Percentiles rank a stretch among this genome's conserved stretches.
Evolutionary conservation across 2,329 filamentous ascomycete genomes (phyloP).

Genomic region (Fusarium sp.): DNA sequence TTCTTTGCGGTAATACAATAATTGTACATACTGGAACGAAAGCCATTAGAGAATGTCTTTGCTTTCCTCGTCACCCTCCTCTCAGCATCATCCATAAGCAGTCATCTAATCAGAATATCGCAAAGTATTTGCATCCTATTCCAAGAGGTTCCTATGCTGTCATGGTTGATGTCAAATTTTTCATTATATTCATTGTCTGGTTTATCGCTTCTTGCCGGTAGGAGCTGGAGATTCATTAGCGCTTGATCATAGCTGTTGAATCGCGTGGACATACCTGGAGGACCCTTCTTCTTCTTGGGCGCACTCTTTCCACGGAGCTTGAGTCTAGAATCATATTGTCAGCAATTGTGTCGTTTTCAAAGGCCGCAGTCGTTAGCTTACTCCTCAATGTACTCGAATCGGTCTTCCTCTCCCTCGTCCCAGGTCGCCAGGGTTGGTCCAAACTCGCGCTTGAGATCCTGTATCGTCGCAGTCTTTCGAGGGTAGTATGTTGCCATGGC

Average conservation of each 20-base stretch:
- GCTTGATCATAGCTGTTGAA: neutral
- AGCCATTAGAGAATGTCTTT: slow-evolving; percentile 6
- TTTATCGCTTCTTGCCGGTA: slow-evolving; percentile 50
- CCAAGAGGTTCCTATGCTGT: neutral
- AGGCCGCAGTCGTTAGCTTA: slow-evolving; percentile 52
- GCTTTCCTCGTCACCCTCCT: slow-evolving; percentile 6
- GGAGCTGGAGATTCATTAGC: slow-evolving; percentile 43
- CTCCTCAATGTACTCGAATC: slow-evolving; percentile 79
- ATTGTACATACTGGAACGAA: slow-evolving; percentile 41
- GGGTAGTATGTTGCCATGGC: slow-evolving; percentile 90
- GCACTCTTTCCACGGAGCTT: slow-evolving; percentile 87
- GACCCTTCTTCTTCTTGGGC: slow-evolving; percentile 85
- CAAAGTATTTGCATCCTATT: neutral
- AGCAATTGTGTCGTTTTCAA: slow-evolving; percentile 37
- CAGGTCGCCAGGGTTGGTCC: slow-evolving; percentile 73
- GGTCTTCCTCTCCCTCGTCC: slow-evolving; percentile 82
- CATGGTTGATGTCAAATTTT: slow-evolving; percentile 14
- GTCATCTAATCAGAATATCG: neutral
- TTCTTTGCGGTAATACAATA: slow-evolving; percentile 42
- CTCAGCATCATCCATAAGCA: neutral
- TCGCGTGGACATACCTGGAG: slow-evolving; percentile 50
- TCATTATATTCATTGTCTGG: slow-evolving; percentile 30
- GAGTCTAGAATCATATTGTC: slow-evolving; percentile 61
- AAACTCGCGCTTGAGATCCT: slow-evolving; percentile 79
- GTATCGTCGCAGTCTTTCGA: slow-evolving; percentile 75